phyloP scores from a whole-genome alignment of 78 protist species.

The Dictyostelium brefeldianum region DNA sequence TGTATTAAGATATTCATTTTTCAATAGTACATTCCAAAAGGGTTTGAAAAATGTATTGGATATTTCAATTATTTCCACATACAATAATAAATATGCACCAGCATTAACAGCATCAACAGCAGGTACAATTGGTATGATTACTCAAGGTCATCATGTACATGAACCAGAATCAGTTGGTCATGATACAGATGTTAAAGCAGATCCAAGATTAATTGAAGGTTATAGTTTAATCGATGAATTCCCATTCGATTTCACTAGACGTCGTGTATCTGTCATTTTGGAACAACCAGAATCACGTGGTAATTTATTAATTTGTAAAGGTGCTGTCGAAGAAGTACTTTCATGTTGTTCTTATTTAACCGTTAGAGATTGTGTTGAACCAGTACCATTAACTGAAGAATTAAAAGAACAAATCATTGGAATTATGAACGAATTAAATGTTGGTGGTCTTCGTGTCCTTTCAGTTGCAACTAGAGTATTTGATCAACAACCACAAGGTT shows the following conservation, averaged over 20 bases:
- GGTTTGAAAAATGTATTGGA: conserved; percentile 79
- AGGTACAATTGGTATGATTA: not conserved
- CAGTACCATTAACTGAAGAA: not conserved
- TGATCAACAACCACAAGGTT: not conserved
- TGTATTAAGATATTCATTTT: conserved; percentile 42
- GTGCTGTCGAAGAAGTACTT: conserved; percentile 78
- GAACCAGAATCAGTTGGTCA: conserved; percentile 1
- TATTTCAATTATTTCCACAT: conserved; percentile 46
- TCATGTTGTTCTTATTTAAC: conserved; percentile 40
- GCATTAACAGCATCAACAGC: not conserved
- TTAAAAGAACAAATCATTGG: not conserved
- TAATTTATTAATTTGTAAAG: conserved; percentile 36
- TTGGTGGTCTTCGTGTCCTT: conserved; percentile 75
- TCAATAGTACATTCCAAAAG: conserved; percentile 51
- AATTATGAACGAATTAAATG: conserved; percentile 52
- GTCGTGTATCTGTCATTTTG: conserved; percentile 71
- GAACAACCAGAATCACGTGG: not conserved
- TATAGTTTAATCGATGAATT: conserved; percentile 39
- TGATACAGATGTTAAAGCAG: conserved; percentile 9
- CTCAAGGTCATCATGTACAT: conserved; percentile 1
- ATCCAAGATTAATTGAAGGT: not conserved
- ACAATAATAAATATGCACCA: conserved; percentile 23
- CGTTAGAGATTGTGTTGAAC: not conserved
- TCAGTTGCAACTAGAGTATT: conserved; percentile 53
- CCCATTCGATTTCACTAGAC: conserved; percentile 81